These are phyloP conservation scores for Pseudocercospora macadamiae DNA, from an alignment of 2,329 filamentous ascomycete species.

Conservation along the genomic window DNA sequence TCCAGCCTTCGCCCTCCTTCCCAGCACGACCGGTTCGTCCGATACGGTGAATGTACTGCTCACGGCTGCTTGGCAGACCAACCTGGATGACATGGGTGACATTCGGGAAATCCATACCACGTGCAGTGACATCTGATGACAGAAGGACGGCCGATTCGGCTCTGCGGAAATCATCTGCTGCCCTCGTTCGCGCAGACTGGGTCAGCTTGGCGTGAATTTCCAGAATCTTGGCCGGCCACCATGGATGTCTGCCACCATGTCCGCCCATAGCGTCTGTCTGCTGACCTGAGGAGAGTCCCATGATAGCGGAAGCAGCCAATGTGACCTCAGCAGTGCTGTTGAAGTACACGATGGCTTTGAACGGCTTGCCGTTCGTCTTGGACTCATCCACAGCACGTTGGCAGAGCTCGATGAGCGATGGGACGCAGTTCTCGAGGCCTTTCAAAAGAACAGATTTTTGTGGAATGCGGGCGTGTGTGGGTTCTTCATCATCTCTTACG, in stretches of 20 bases:
- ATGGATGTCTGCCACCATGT: conserved; percentile 31
- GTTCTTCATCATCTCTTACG: conserved; percentile 77
- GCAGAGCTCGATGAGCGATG: conserved; percentile 75
- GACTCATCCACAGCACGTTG: conserved; percentile 44
- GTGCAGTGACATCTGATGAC: conserved; percentile 55
- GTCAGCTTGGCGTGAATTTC: conserved; percentile 79
- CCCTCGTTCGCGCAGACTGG: conserved; percentile 69
- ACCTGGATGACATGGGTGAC: conserved; percentile 57
- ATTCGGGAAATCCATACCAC: conserved; percentile 58
- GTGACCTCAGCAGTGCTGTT: conserved; percentile 75
- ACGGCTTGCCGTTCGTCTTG: conserved; percentile 58
- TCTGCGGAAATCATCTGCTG: conserved; percentile 71
- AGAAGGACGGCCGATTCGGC: conserved; percentile 57
- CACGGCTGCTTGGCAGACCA: conserved; percentile 48
- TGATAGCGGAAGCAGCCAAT: conserved; percentile 64
- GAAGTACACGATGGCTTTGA: conserved; percentile 97
- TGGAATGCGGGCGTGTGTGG: conserved; percentile 82
- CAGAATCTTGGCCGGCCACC: conserved; percentile 46
- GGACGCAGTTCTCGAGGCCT: conserved; percentile 75
- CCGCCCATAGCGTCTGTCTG: conserved; percentile 36
- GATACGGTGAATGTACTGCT: conserved; percentile 56
- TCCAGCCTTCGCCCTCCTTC: conserved; percentile 71
- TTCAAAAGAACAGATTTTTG: conserved; percentile 72
- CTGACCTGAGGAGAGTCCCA: conserved; percentile 34
- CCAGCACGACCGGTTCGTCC: conserved; percentile 65